Evolutionary conservation across 2,329 filamentous ascomycete genomes (phyloP).

Genomic region (Emmonsiellopsis sp.): DNA sequence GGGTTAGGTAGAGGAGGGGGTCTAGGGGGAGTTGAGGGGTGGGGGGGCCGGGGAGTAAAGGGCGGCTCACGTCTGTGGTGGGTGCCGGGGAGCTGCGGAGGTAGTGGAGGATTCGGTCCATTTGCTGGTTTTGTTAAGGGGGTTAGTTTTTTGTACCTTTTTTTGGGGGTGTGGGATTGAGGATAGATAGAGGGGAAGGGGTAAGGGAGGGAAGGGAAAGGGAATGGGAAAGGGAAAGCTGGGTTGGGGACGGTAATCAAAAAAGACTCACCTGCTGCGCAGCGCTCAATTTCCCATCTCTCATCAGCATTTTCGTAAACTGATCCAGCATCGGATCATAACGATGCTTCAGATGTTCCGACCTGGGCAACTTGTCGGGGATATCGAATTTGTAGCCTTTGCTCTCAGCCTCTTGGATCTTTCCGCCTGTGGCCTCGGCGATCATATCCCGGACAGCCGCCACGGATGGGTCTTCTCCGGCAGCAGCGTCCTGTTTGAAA

Average conservation of each 20-base stretch:
- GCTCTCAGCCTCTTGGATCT: constrained; percentile 26
- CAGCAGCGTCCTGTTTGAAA: constrained; percentile 5
- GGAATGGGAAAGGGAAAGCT: not conserved
- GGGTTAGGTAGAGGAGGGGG: constrained; percentile 77
- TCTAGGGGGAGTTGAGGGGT: constrained; percentile 75
- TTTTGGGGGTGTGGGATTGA: not conserved
- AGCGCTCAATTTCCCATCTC: constrained; percentile 76
- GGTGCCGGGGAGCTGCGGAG: constrained; percentile 80
- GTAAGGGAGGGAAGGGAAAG: constrained; percentile 6
- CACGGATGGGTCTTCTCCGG: constrained; percentile 22
- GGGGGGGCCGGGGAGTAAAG: constrained; percentile 59
- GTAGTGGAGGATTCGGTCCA: constrained; percentile 70
- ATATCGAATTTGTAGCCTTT: constrained; percentile 70
- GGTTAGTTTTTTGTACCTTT: not conserved
- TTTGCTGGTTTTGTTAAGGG: constrained; percentile 53
- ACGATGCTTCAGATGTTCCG: constrained; percentile 62
- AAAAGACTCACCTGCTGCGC: constrained; percentile 65
- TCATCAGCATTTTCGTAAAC: constrained; percentile 85
- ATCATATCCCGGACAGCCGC: constrained; percentile 30
- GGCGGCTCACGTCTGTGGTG: constrained; percentile 57
- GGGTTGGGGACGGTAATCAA: constrained; percentile 2
- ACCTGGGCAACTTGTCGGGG: constrained; percentile 57
- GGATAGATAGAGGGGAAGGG: not conserved
- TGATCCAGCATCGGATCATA: constrained; percentile 81
- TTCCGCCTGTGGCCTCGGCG: constrained; percentile 19